Percentiles rank a stretch among this genome's conserved stretches.
These are phyloP conservation scores for Tolypocladium ovalisporum DNA, from an alignment of 2,329 filamentous ascomycete species.

Conservation along the genomic window DNA sequence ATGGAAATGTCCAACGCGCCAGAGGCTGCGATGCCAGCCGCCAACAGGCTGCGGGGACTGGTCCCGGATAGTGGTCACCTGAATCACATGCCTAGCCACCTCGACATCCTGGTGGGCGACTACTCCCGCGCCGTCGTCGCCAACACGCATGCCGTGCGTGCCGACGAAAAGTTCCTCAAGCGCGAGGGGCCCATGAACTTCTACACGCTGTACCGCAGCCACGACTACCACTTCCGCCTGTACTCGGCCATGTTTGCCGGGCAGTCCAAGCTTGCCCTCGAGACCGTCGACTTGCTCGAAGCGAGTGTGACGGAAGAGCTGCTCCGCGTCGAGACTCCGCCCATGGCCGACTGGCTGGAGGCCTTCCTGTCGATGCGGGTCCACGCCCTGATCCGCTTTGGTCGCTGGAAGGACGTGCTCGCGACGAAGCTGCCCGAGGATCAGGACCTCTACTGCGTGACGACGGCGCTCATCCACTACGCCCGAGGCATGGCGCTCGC, in stretches of 20 bases:
- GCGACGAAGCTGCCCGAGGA: slow-evolving; percentile 46
- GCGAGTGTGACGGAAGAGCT: slow-evolving; percentile 50
- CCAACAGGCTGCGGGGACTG: slow-evolving; percentile 51
- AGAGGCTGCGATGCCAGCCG: slow-evolving; percentile 48
- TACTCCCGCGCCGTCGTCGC: slow-evolving; percentile 56
- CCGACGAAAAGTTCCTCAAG: slow-evolving; percentile 56
- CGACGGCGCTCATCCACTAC: slow-evolving; percentile 58
- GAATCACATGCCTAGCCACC: slow-evolving; percentile 67
- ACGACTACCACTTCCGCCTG: slow-evolving; percentile 65
- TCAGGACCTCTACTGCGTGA: slow-evolving; percentile 52
- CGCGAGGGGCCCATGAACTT: slow-evolving; percentile 55
- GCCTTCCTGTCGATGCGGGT: slow-evolving; percentile 56
- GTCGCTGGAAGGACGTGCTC: slow-evolving; percentile 57
- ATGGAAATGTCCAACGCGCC: slow-evolving; percentile 66
- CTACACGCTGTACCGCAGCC: slow-evolving; percentile 65
- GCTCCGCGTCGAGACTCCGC: slow-evolving; percentile 52
- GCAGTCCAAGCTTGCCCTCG: slow-evolving; percentile 48
- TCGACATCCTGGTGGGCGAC: slow-evolving; percentile 64
- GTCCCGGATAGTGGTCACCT: slow-evolving; percentile 62
- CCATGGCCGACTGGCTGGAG: slow-evolving; percentile 74
- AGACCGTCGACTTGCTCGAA: slow-evolving; percentile 50
- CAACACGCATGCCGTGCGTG: slow-evolving; percentile 54
- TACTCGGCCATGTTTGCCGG: slow-evolving; percentile 73
- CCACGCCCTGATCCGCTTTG: slow-evolving; percentile 64
- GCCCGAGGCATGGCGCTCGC: slow-evolving; percentile 57